Evolutionary conservation across 352 stramenopile species (phyloP).

Genomic region (Phytophthora niederhauseri): DNA sequence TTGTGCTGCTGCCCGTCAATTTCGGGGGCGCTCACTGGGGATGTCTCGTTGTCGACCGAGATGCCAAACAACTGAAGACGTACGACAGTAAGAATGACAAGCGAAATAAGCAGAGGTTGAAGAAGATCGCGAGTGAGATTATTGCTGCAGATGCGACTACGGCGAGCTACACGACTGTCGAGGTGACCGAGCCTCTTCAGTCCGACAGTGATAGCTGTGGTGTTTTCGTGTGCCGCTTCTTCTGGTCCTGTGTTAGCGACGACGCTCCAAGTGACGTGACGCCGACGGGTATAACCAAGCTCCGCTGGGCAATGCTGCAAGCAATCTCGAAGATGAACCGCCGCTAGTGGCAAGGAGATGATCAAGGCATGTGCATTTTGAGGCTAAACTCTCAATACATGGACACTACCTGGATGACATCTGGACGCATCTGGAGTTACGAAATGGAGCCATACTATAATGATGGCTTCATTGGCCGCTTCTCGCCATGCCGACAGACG

Average conservation of each 20-base stretch:
- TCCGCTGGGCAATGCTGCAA: slow-evolving; percentile 9
- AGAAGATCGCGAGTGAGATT: background rate
- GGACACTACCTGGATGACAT: slow-evolving; percentile 5
- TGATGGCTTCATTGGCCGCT: background rate
- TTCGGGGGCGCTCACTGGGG: no score
- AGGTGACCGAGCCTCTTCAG: slow-evolving; percentile 9
- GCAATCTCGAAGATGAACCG: slow-evolving; percentile 4
- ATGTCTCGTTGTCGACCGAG: slow-evolving; percentile 2
- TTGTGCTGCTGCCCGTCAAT: no score
- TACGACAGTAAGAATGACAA: slow-evolving; percentile 17
- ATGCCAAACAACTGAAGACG: slow-evolving; percentile 1
- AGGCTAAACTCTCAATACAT: slow-evolving; percentile 13
- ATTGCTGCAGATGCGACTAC: background rate
- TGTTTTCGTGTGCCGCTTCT: slow-evolving; percentile 12
- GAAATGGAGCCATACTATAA: background rate
- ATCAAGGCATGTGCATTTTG: background rate
- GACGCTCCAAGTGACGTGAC: slow-evolving; percentile 4
- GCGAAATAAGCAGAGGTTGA: slow-evolving; percentile 4
- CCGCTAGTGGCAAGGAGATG: background rate
- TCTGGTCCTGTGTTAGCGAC: slow-evolving; percentile 8
- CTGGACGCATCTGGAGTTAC: slow-evolving; percentile 7
- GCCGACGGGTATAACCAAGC: background rate
- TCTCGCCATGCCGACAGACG: background rate
- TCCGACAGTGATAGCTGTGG: slow-evolving; percentile 13
- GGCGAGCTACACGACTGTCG: background rate